Evolutionary conservation across 2,329 filamentous ascomycete species (phyloP).

Genomic region (Alternaria panax): DNA sequence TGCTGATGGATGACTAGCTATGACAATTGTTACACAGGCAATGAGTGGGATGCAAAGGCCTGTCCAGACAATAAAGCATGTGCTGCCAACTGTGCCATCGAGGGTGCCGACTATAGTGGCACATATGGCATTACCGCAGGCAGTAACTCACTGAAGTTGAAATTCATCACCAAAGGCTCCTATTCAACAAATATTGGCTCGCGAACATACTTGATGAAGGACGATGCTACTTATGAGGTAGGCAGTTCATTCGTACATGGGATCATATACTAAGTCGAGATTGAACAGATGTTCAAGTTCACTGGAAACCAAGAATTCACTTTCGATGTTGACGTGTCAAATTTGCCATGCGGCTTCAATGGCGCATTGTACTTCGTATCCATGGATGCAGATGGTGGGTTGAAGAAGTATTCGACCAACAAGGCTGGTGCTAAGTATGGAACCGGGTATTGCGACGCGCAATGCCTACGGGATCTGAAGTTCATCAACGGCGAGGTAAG

Average conservation of each 20-base stretch:
- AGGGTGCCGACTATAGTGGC: constrained; percentile 50
- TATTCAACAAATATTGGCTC: constrained; percentile 52
- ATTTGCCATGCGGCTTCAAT: constrained; percentile 73
- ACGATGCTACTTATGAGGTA: constrained; percentile 38
- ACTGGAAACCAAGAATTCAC: constrained; percentile 56
- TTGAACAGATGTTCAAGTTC: constrained; percentile 44
- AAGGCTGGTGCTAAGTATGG: constrained; percentile 61
- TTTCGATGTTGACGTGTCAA: constrained; percentile 59
- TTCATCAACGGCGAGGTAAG: constrained; percentile 56
- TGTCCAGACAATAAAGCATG: constrained; percentile 48
- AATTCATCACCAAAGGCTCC: constrained; percentile 61
- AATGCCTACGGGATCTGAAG: constrained; percentile 56
- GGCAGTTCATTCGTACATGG: background rate
- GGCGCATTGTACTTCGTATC: constrained; percentile 60
- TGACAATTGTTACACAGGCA: constrained; percentile 52
- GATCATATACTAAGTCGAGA: background rate
- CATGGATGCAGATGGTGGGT: constrained; percentile 69
- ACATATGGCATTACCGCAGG: constrained; percentile 59
- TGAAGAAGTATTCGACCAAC: constrained; percentile 55
- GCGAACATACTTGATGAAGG: constrained; percentile 48
- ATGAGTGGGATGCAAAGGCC: constrained; percentile 49
- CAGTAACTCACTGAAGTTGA: constrained; percentile 60
- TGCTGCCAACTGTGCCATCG: constrained; percentile 47
- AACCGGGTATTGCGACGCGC: constrained; percentile 52
- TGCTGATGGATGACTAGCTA: constrained; percentile 30